Percentiles rank a stretch among this genome's conserved stretches.
phyloP scores from a whole-genome alignment of 2,329 filamentous ascomycete genomes.

The Neofusicoccum sp. region DNA sequence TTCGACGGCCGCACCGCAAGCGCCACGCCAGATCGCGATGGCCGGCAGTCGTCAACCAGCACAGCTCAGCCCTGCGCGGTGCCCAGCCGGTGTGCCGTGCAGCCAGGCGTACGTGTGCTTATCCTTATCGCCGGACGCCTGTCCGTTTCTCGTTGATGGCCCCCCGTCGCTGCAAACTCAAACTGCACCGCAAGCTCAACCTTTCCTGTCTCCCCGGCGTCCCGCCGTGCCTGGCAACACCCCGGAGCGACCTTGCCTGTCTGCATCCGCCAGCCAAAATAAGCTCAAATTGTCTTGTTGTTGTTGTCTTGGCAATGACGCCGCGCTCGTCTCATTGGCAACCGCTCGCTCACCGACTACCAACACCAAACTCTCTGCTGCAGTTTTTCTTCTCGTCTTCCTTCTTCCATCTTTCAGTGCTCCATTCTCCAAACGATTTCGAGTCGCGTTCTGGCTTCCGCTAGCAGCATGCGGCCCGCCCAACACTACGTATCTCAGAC shows the following conservation, averaged over 20 bases:
- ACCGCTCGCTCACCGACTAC: background rate
- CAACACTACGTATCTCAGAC: background rate
- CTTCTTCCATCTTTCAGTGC: background rate
- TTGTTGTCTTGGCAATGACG: background rate
- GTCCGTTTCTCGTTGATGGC: background rate
- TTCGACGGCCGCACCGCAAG: background rate
- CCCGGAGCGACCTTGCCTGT: background rate
- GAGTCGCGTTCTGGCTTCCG: background rate
- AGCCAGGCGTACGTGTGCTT: slow-evolving; percentile 8
- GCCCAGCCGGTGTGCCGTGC: background rate
- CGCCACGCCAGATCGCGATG: slow-evolving; percentile 1
- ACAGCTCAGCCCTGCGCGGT: background rate
- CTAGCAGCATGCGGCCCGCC: background rate
- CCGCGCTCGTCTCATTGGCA: background rate
- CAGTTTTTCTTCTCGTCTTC: background rate
- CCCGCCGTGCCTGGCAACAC: background rate
- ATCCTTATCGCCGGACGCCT: slow-evolving; percentile 10
- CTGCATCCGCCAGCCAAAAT: background rate
- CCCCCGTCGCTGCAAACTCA: background rate
- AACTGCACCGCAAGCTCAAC: background rate
- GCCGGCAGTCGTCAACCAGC: slow-evolving; percentile 3
- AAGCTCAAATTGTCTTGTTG: background rate
- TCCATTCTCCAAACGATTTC: background rate
- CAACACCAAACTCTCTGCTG: background rate
- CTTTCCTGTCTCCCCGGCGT: background rate